Base-by-base conservation (phyloP, 108 stramenopile species). In the Fragilaria radians region DNA sequence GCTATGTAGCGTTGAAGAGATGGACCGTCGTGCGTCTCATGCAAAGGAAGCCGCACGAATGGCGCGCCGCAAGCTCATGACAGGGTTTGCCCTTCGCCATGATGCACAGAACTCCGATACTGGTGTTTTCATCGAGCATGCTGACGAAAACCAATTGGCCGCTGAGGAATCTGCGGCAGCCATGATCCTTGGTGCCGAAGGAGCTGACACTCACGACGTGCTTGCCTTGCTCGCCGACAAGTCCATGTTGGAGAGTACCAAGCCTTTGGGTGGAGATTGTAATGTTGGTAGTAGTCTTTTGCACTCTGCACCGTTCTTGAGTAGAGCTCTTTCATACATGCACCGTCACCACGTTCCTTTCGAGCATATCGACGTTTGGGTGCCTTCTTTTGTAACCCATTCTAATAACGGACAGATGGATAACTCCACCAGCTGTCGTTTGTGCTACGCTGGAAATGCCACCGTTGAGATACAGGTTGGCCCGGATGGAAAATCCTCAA, bases 321-420 rank as follows among this genome's bases (percentile, higher is more conserved):
- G 73, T 21, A 84, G 76, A 34, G 71, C 76, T n/a, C 73, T 84
- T 17, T 26, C 63, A 1, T 88, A 79, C 67, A 63, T 92, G 22
- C 83, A 85, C 22, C 67, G 84, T 27, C 80, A 86, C 60, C 49
- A 70, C 46, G 69, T 88, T 25, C 91, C 91, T n/a, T 92, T 92
- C 67, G 91, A 92, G 58, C 83, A 92, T 28, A 60, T 88, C 4
- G 91, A 92, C 53, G 64, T 74, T n/a, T 92, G 91, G 91, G 91
- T 92, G 17, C 91, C 91, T 5, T 88, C 86, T 19, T 92, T 88
- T 70, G 85, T 92, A 3, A 82, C 90, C 0, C 66, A 69, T 25
- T 5, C 21, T 0, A 32, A 60, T 29, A 53, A 70, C 0, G 45
- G 46, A 22, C 46, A 28, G 28, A 54, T 25, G 32, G 72, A 64